A percentile compares a stretch with the other conserved stretches of the same genome.
Conservation (phyloP, 257 asterid genomes). For the Asclepias syriaca region DNA sequence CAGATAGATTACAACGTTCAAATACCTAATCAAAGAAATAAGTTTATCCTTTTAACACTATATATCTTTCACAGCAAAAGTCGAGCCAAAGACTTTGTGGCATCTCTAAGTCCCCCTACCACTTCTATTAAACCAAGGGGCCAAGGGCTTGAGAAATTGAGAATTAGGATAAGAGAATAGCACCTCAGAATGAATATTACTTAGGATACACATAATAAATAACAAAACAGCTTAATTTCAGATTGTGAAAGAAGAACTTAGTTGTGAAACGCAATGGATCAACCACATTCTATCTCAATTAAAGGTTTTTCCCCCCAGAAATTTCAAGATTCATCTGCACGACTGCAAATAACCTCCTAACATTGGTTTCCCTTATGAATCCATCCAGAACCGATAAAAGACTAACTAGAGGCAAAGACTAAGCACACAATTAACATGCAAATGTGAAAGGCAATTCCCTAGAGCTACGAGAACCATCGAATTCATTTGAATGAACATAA, state of each 20-base stretch:
- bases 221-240: background rate
- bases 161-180: background rate
- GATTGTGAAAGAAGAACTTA: background rate
- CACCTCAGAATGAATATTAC: too few relatives aligned
- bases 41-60: background rate
- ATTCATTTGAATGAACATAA: background rate
- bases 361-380: background rate
- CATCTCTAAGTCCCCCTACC: too few relatives aligned
- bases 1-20: background rate
- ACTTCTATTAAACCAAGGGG: too few relatives aligned
- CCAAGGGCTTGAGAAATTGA: too few relatives aligned
- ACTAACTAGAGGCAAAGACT: background rate
- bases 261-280: background rate
- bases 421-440: background rate
- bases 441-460: background rate
- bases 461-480: background rate
- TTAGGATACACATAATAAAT: too few relatives aligned
- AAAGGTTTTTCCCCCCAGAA: background rate
- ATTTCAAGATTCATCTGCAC: background rate
- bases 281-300: background rate
- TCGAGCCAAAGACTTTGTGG: too few relatives aligned
- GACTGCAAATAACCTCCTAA: background rate
- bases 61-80: too few relatives aligned
- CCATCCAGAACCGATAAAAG: background rate
- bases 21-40: too few relatives aligned